Percentiles rank a stretch among this genome's conserved stretches.
phyloP scores from a whole-genome alignment of 108 stramenopile species.

The Aurantiochytrium sp. region DNA sequence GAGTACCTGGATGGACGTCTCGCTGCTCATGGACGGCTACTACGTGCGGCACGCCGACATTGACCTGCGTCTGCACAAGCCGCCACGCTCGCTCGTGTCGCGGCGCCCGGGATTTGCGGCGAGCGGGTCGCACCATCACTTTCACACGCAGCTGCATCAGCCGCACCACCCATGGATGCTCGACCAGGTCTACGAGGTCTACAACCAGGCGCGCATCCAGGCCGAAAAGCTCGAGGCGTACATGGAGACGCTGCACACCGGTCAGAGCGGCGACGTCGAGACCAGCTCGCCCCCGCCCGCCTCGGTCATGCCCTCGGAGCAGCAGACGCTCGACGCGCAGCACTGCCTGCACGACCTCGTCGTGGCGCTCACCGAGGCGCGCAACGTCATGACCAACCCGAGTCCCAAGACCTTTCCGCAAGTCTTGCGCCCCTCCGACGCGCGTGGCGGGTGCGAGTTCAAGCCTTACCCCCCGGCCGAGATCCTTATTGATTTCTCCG shows the following conservation, averaged over 20 bases:
- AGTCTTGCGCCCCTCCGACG: not conserved
- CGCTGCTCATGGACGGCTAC: not conserved
- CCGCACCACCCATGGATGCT: conserved; percentile 12
- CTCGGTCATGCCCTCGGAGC: not conserved
- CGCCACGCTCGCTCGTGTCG: not conserved
- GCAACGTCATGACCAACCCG: conserved; percentile 3
- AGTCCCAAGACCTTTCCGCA: not conserved
- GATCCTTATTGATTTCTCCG: conserved; percentile 8
- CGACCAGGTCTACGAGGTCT: conserved; percentile 1
- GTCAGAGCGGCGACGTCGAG: not conserved
- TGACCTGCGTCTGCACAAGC: not conserved
- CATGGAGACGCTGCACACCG: not conserved
- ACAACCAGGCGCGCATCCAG: not conserved
- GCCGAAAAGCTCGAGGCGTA: not conserved
- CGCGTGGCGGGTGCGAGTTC: not conserved
- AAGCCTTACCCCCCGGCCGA: not conserved
- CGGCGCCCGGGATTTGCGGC: not conserved
- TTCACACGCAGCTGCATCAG: conserved; percentile 18
- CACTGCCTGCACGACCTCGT: not conserved
- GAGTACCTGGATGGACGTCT: conserved; percentile 22
- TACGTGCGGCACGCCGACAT: conserved; percentile 13
- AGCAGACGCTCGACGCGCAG: not conserved
- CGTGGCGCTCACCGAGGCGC: not conserved
- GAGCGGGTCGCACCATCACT: not conserved
- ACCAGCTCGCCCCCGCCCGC: not conserved